Evolutionary conservation across 2,329 filamentous ascomycete species (phyloP), one percentile per base, ranked within the genome.

Genomic region (Beauveria rudraprayagi): DNA sequence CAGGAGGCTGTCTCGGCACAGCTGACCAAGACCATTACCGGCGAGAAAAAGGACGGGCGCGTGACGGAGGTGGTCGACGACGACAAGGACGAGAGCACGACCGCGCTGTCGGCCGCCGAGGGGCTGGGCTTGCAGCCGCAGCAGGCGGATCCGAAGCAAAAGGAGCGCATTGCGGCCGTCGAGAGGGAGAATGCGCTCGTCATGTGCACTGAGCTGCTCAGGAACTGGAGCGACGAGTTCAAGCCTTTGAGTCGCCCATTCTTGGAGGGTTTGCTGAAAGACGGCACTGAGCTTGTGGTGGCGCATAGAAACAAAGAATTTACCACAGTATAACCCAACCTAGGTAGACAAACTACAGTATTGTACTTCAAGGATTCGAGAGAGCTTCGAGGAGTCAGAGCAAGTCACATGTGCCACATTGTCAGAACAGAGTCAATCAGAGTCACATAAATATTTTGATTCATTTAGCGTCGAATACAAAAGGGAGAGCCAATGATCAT

Each of bases 111-210:
- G 4, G 61, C 69, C 47, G 67, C 75, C 1, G 70, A 73, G 1
- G 73, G 71, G 0, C 65, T 80, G 7, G 72, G 71, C 5, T 68
- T 80, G 14, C 74, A 80, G 66, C 80, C 79, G 54, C 80, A 78
- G 65, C 79, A 79, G 62, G 74, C 75, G 3, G 76, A 81, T 55
- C 71, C 75, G 1, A 72, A 71, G 26, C 73, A 77, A 60, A 70
- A 73, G 47, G 77, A 75, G 1, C 75, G 75, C 48, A 80, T 81
- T 74, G 72, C 73, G 1, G 76, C 76, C 62, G 74, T 83, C 6
- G 84, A 87, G 66, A 76, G 83, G 9, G 84, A 87, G 69, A 88
- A 88, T 63, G 83, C 78, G 0, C 71, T 88, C 24, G 81, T 87
- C 0, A 69, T 88, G 61, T 76, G 85, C 3, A 78, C 78, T 2